These are phyloP conservation scores for Penstemon barbatus DNA, from an alignment of 257 asterid genomes.

Conservation along the genomic window DNA sequence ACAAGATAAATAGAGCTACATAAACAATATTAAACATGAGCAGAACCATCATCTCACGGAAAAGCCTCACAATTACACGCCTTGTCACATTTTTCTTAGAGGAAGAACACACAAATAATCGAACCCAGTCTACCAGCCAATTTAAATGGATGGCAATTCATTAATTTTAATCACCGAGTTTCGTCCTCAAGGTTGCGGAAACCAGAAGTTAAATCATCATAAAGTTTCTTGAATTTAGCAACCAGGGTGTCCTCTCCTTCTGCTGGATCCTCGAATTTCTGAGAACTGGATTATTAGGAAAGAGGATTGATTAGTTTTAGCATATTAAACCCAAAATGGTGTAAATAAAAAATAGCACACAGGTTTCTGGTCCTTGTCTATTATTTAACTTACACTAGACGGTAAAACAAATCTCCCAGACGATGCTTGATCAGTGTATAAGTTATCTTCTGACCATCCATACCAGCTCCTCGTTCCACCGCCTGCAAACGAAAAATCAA, in stretches of 20 bases:
- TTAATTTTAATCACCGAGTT: conserved; percentile 54
- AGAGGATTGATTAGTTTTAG: conserved; percentile 13
- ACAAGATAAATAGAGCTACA: conserved; percentile 42
- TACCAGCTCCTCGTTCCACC: conserved; percentile 97
- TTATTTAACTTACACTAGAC: conserved; percentile 79
- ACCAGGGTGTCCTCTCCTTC: conserved; percentile 86
- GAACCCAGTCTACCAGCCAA: conserved; percentile 19
- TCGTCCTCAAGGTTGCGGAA: conserved; percentile 98
- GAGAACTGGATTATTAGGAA: conserved; percentile 58
- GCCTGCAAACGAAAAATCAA: conserved; percentile 55
- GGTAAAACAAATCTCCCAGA: conserved; percentile 88
- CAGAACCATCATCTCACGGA: conserved; percentile 33
- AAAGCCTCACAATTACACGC: conserved; percentile 26
- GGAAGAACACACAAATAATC: background rate
- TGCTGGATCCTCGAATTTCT: conserved; percentile 97
- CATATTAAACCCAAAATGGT: conserved; percentile 10
- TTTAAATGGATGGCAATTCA: conserved; percentile 4
- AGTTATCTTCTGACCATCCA: conserved; percentile 96
- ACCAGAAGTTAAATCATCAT: conserved; percentile 87
- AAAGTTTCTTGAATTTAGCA: conserved; percentile 78
- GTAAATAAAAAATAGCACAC: background rate
- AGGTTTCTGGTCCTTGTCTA: conserved; percentile 8
- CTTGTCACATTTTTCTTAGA: conserved; percentile 29
- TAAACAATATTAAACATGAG: conserved; percentile 34
- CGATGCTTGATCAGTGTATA: conserved; percentile 92